Evolutionary conservation across 768 basidiomycete genomes (phyloP).

Genomic region (Daedaleopsis sinensis): DNA sequence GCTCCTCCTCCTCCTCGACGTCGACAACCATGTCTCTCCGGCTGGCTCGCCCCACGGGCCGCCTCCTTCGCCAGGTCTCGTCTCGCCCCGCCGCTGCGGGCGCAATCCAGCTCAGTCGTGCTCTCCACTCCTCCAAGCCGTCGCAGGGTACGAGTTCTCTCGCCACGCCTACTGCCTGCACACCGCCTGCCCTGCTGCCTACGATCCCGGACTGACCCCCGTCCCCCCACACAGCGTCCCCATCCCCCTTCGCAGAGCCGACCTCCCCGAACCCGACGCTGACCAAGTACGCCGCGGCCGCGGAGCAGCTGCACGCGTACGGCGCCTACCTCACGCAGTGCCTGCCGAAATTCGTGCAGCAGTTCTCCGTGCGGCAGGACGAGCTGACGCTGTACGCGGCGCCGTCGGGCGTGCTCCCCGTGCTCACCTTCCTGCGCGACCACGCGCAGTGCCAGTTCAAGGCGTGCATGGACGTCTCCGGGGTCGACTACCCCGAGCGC

Average conservation of each 20-base stretch:
- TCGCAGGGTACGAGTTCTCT: conserved; percentile 46
- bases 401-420: conserved; percentile 80
- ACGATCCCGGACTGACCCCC: conserved; percentile 2
- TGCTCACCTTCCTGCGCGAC: conserved; percentile 91
- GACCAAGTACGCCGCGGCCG: conserved; percentile 69
- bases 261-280: conserved; percentile 87
- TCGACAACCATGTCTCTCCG: conserved; percentile 47
- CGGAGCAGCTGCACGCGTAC: conserved; percentile 84
- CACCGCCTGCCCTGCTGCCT: background rate
- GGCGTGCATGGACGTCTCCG: conserved; percentile 88
- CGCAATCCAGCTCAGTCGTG: conserved; percentile 35
- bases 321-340: conserved; percentile 93
- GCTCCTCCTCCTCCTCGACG: conserved; percentile 19
- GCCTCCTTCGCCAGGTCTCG: conserved; percentile 44
- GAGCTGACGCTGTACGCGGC: conserved; percentile 89
- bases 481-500: conserved; percentile 92
- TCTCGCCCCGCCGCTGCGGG: conserved; percentile 35
- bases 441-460: conserved; percentile 97
- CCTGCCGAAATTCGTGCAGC: conserved; percentile 96
- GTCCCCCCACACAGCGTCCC: conserved; percentile 48
- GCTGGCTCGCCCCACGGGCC: conserved; percentile 46
- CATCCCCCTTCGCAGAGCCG: conserved; percentile 84
- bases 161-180: background rate
- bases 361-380: conserved; percentile 96
- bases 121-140: conserved; percentile 42